Evolutionary conservation across 306 rosid genomes (phyloP), one percentile per base, ranked within the genome.

Genomic region (Medicago ruthenica): DNA sequence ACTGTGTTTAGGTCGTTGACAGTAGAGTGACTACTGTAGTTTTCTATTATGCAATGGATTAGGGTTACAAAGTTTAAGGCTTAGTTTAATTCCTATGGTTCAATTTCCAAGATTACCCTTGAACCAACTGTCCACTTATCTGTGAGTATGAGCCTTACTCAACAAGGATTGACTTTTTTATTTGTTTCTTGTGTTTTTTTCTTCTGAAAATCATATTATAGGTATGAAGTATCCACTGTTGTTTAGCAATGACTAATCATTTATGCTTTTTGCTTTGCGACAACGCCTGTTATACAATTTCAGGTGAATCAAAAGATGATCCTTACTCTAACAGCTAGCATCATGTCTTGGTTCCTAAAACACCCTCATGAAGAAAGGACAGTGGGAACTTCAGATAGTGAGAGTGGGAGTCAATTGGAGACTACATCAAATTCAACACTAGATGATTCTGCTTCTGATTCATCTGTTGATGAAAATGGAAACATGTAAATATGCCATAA

Each of bases 281-380:
- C 9, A 34, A 63, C 15, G 39, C 0, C 15, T 59, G 63, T 4
- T 21, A 67, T 15, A 42, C 44, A 69, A 65, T 77, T 34, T 64
- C 83, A 94, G 99, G 99, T 95, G 82, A 95, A 95, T 74, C 97
- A 90, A 86, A 95, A 95, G 87, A 95, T 95, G 99, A 90, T 95
- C 84, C 99, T 95, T 37, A 95, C 99, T 0, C 85, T 95, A 70
- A 90, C 97, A 40, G 99, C 99, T 24, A 95, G 98, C 76, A 87
- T 95, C 44, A 95, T 95, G 99, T 92, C 85, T 60, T 95, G 99
- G 98, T 90, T 83, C 85, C 79, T 95, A 79, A 90, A 90, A 71
- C 91, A 87, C 71, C 97, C 98, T 58, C 64, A 58, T 11, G 64
- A 87, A 62, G 98, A 90, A 57, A 84, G 88, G 78, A 66, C 84